A percentile compares a stretch with the other conserved stretches of the same genome.
Conservation (phyloP, 192 early-diverging fungal species). For the Backusella luteola region DNA sequence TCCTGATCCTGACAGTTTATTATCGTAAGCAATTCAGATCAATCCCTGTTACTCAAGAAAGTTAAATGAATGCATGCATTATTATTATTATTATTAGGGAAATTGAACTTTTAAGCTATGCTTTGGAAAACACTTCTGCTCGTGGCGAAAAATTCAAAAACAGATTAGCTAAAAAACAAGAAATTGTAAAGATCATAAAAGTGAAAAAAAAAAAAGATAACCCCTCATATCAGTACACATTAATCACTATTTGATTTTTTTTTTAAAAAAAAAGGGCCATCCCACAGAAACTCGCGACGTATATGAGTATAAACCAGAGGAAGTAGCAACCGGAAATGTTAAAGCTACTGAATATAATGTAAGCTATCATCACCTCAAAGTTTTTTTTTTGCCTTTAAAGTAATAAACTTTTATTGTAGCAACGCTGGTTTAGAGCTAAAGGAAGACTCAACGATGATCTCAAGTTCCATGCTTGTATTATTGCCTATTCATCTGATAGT, state of each 20-base stretch:
- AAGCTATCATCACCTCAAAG: background rate
- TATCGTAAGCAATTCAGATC: conserved; percentile 10
- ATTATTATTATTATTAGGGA: conserved; percentile 8
- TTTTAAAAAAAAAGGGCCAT: background rate
- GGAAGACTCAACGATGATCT: conserved; percentile 52
- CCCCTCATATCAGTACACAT: background rate
- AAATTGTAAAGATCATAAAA: conserved; percentile 5
- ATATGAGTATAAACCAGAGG: background rate
- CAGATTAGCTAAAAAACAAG: conserved; percentile 12
- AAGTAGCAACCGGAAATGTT: background rate
- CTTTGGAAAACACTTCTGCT: background rate
- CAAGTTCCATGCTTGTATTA: conserved; percentile 55
- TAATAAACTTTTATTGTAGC: conserved; percentile 2
- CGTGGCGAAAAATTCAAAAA: background rate
- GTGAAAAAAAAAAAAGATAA: background rate
- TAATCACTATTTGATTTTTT: background rate
- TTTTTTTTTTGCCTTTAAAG: background rate
- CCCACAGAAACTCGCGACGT: conserved; percentile 22
- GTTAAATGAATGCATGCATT: background rate
- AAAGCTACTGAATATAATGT: background rate
- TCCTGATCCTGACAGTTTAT: conserved; percentile 24
- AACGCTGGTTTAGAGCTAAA: conserved; percentile 64
- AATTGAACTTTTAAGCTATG: background rate
- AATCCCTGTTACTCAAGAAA: background rate
- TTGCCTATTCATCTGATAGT: conserved; percentile 59